Evolutionary conservation across 768 basidiomycete species (phyloP), one percentile per base, ranked within the genome.

Genomic region (Phanerochaete sordida): DNA sequence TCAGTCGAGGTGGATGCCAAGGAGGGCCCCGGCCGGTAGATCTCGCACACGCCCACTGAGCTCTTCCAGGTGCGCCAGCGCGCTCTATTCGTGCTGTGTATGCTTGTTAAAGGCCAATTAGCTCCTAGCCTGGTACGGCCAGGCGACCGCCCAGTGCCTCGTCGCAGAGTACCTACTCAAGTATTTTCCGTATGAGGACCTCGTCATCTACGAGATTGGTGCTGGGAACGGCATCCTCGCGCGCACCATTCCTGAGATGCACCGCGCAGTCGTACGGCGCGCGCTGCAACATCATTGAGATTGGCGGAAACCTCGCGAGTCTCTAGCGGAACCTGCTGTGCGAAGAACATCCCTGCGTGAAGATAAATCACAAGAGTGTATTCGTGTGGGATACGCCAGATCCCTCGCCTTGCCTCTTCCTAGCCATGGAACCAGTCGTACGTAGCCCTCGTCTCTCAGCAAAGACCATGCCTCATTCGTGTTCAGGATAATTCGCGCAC

Each of bases 41-140:
- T 99, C 56, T 99, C 96, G 97, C 97, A 99, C 74, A 99, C 97
- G 1, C 97, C 97, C 0, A 96, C 94, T 0, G 97, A 98, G 70
- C 74, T 99, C 30, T 98, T 99, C 81, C 93, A 95, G 85, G 97
- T 95, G 68, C 53, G 81, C 71, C 9, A 23, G 47, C 35, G 26
- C 53, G 61, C 53, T 28, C 37, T 53, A 16, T 37, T 31, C 15
- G 48, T 49, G 48, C 8, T 16, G 39, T 28, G 37, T 55, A 37
- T 13, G 30, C 26, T n/a, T 65, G 52, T 50, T 58, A 56, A 48
- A 57, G 62, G 50, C 48, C 30, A 56, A 57, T 56, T 57, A 53
- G 30, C 28, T 31, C 8, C 61, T 43, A 99, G 96, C 97, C 96
- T 92, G 89, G 83, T 99, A 96, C 69, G 96, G 94, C 26, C 88